Evolutionary conservation across 2,329 filamentous ascomycete genomes (phyloP), one percentile per base, ranked within the genome.

Genomic region (Fusarium humuli): DNA sequence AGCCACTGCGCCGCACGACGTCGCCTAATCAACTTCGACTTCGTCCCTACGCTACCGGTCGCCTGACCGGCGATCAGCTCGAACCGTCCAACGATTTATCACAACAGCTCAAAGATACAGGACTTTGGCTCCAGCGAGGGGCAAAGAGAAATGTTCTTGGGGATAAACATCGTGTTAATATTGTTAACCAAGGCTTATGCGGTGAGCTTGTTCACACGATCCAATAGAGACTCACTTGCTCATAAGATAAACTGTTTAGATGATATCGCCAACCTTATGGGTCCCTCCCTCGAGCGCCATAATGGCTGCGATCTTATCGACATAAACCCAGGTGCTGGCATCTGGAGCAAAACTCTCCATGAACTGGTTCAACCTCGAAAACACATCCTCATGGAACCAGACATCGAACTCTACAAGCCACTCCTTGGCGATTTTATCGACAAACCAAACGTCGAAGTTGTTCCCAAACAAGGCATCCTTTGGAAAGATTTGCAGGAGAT

Each of bases 261-360:
- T 75, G 90, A 95, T 73, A 82, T 92, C 16, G 73, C 97, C 47
- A 77, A 87, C 9, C 92, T 92, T 65, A 81, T 97, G n/a, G 88
- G 87, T 4, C 86, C 87, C 2, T 89, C 89, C 5, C 85, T 98
- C 20, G 82, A 88, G 34, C 87, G 88, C 46, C 91, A 96, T 78
- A 82, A 84, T 52, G 92, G 93, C 57, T 94, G 94, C 80, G 94
- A 97, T 74, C 86, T 98, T 46, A 83, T 99, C 73, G 95, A 98
- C 77, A 83, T 97, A 59, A 93, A 94, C 78, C 95, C 95, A 0
- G 94, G 94, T 16, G 82, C 83, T 2, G 93, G 94, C 11, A 57
- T 97, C 4, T 96, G 92, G 88, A 97, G 94, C 34, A 83, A 84
- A 29, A 92, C 91, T 74, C 83, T 98, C 1, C 90, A 97, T 77